These are phyloP conservation scores for Pythium dissimile DNA, from an alignment of 352 stramenopile genomes.

Conservation along the genomic window DNA sequence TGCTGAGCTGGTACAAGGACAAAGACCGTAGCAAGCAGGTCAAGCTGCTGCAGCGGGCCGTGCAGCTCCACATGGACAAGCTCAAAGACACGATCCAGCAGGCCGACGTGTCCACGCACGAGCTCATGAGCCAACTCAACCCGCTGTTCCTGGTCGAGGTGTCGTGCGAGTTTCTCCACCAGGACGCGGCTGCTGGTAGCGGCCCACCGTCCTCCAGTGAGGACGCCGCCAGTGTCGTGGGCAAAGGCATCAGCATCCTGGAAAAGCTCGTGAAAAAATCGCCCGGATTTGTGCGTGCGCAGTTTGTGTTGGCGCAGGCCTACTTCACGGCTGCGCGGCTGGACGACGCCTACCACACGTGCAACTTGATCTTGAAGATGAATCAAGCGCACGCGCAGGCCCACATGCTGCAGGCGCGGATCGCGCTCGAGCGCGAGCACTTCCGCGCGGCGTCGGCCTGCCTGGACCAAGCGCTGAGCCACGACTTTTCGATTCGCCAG, in stretches of 20 bases:
- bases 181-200: conserved; percentile 29
- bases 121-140: conserved; percentile 78
- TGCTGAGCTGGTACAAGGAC: conserved; percentile 82
- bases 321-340: conserved; percentile 68
- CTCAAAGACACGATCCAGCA: conserved; percentile 64
- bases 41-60: conserved; percentile 65
- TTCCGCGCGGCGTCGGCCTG: conserved; percentile 61
- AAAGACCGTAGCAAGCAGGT: conserved; percentile 64
- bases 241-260: conserved; percentile 71
- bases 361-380: conserved; percentile 77
- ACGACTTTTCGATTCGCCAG: conserved; percentile 87
- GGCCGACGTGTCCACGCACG: conserved; percentile 62
- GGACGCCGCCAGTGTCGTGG: conserved; percentile 14
- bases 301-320: conserved; percentile 80
- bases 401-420: conserved; percentile 81
- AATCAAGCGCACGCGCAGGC: conserved; percentile 66
- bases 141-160: conserved; percentile 89
- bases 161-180: conserved; percentile 70
- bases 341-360: conserved; percentile 79
- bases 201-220: conserved; percentile 4
- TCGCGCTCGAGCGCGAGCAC: conserved; percentile 78
- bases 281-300: conserved; percentile 78
- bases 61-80: conserved; percentile 82
- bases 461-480: conserved; percentile 86
- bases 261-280: conserved; percentile 82